Evolutionary conservation across 352 stramenopile genomes (phyloP), one percentile per base, ranked within the genome.

Genomic region (Globisporangium paddicum): DNA sequence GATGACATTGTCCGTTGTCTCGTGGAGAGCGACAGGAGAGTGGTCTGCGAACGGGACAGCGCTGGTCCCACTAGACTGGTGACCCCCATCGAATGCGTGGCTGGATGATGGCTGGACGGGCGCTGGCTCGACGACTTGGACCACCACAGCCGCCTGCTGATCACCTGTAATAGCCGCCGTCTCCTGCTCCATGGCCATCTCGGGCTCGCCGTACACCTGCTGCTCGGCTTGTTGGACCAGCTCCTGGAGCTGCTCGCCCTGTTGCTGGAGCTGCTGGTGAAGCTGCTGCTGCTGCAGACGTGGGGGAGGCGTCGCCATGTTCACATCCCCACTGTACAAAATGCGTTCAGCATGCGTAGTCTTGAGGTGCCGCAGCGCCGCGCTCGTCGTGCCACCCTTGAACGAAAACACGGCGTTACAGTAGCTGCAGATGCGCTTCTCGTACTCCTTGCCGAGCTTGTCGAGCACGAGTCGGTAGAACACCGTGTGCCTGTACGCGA

Each of bases 361-460:
- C 62, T 76, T 82, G n/a, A 86, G 34, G 37, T 86, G 76, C 1
- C 76, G 71, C 64, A 86, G 55, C 26, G 73, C 67, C 2, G 73
- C 64, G 60, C 76, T 86, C 1, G 76, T 86, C 3, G 76, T 86
- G 32, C 76, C 71, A 44, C 68, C 66, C 50, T 71, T 74, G 60
- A 86, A 83, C 23, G 76, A 82, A 63, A 86, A 86, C 9, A 68
- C 60, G 3, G 64, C 59, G 40, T 67, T 63, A 50, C 76, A 86
- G 48, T 82, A 82, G 38, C 58, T 67, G 58, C 76, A 86, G 19
- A 53, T 59, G 38, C 76, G 76, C 32, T 72, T 47, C 34, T 83
- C 66, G 48, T 69, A 79, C 41, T 64, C 40, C 53, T 73, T 67
- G 19, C 70, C 73, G 3, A 45, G 26, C 28, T 35, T 57, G 47